Conservation (phyloP, 805 yeast species). For the Wickerhamiella parazyma region DNA sequence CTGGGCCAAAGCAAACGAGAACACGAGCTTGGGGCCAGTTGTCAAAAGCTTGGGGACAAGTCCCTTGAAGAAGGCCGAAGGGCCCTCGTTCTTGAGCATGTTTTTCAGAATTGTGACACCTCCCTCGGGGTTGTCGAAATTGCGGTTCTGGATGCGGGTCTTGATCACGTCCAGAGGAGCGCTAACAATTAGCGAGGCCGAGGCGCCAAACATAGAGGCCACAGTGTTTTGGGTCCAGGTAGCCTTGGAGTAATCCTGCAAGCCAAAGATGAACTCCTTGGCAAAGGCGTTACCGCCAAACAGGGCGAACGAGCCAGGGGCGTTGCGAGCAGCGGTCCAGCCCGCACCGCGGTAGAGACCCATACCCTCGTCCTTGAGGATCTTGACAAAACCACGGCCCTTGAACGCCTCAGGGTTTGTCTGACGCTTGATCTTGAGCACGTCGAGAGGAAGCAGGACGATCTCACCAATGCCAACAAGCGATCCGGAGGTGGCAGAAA, state of each 20-base stretch:
- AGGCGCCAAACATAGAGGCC: constrained; percentile 91
- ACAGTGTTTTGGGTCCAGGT: constrained; percentile 92
- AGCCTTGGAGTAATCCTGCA: constrained; percentile 76
- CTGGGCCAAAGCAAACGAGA: constrained; percentile 96
- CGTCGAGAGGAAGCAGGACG: constrained; percentile 88
- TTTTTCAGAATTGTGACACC: constrained; percentile 88
- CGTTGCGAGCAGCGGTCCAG: constrained; percentile 99
- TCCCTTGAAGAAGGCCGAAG: constrained; percentile 87
- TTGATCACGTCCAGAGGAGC: constrained; percentile 97
- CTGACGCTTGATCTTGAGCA: constrained; percentile 94
- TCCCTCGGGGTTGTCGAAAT: constrained; percentile 88
- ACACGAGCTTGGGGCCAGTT: constrained; percentile 95
- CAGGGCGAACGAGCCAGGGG: constrained; percentile 95
- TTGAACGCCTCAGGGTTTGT: constrained; percentile 99
- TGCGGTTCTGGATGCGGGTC: constrained; percentile 94
- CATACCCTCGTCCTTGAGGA: constrained; percentile 80
- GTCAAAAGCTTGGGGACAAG: constrained; percentile 91
- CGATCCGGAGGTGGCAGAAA: constrained; percentile 97
- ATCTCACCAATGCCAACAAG: constrained; percentile 96
- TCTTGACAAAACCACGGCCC: constrained; percentile 90
- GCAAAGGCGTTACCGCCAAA: constrained; percentile 99
- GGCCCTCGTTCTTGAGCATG: constrained; percentile 84
- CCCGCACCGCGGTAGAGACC: constrained; percentile 98
- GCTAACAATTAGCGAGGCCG: constrained; percentile 88
- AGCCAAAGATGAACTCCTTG: constrained; percentile 82